Base-by-base conservation (phyloP, 768 basidiomycete genomes). In the Boletus sensibilis region DNA sequence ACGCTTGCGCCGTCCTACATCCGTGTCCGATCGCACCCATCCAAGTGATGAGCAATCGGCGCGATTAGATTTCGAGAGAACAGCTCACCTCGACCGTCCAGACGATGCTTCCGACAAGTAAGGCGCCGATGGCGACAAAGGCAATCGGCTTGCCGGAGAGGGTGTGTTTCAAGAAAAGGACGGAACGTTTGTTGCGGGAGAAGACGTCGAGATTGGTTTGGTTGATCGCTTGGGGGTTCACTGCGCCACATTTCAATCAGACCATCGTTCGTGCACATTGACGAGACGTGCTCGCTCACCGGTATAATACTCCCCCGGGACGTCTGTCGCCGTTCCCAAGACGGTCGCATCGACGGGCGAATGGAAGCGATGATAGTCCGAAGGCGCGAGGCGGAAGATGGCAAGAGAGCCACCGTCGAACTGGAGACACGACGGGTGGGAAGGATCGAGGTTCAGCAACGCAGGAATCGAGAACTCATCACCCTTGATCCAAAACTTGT, bases 291-390 rank as follows among this genome's bases (percentile, higher is more conserved):
- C 1, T 4, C 1, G 53, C 74, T 50, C 38, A 83, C 81, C 84
- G 1, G 85, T 86, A 60, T 83, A 87, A 61, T 84, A 85, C 56
- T 85, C 75, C 2, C 85, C 84, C 0, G 78, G 74, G 5, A 85
- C 74, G 60, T 84, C 71, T 3, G 56, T 70, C 8, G 75, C 64
- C 37, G 79, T 76, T 11, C 77, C 72, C 2, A 45, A 25, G 20
- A 86, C 68, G 12, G 74, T 78, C 37, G 78, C 84, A 51, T 86
- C 84, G 27, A 87, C 74, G 14, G 88, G 87, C 34, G 81, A 81
- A 59, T 90, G 89, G 78, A 88, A 91, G 14, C 90, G 83, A 66
- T 92, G 90, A 63, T 92, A 92, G 66, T 92, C 90, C 10, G 84
- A 79, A 0, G 90, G 92, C 0, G 92, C 90, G 18, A 93, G 82